phyloP scores from a whole-genome alignment of 1,284 basidiomycete species.

The Tranzscheliella williamsii region DNA sequence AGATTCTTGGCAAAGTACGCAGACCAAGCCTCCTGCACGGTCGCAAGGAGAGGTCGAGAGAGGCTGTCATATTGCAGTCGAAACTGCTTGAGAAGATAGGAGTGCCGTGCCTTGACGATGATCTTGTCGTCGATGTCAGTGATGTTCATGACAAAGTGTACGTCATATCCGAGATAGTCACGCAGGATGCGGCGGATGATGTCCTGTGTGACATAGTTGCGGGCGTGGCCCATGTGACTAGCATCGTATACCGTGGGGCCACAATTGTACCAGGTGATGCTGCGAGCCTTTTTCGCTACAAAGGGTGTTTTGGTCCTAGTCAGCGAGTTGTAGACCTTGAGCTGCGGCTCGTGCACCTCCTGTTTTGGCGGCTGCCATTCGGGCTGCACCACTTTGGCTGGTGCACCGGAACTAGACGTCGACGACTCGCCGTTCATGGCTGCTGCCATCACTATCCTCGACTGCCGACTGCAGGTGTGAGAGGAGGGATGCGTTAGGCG shows the following conservation, averaged over 20 bases:
- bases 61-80: slow-evolving; percentile 40
- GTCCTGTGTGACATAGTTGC: slow-evolving; percentile 98
- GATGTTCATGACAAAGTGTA: slow-evolving; percentile 99
- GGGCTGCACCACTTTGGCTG: slow-evolving; percentile 23
- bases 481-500: too few species aligned
- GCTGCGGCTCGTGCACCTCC: slow-evolving; percentile 59
- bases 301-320: slow-evolving; percentile 82
- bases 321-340: slow-evolving; percentile 92
- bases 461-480: neutral
- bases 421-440: slow-evolving; percentile 23
- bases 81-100: slow-evolving; percentile 66
- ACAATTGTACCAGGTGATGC: slow-evolving; percentile 98
- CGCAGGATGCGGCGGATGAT: slow-evolving; percentile 87
- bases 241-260: slow-evolving; percentile 98
- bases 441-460: slow-evolving; percentile 27
- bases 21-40: slow-evolving; percentile 49
- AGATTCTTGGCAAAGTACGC: slow-evolving; percentile 53
- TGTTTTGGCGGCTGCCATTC: slow-evolving; percentile 32
- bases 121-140: slow-evolving; percentile 99
- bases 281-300: slow-evolving; percentile 75
- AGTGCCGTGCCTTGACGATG: slow-evolving; percentile 57
- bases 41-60: slow-evolving; percentile 37
- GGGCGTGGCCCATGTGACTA: slow-evolving; percentile 97
- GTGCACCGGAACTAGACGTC: slow-evolving; percentile 1
- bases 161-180: slow-evolving; percentile 96